These are phyloP conservation scores for Globisporangium echinulatum DNA, from an alignment of 352 stramenopile genomes.

Conservation along the genomic window DNA sequence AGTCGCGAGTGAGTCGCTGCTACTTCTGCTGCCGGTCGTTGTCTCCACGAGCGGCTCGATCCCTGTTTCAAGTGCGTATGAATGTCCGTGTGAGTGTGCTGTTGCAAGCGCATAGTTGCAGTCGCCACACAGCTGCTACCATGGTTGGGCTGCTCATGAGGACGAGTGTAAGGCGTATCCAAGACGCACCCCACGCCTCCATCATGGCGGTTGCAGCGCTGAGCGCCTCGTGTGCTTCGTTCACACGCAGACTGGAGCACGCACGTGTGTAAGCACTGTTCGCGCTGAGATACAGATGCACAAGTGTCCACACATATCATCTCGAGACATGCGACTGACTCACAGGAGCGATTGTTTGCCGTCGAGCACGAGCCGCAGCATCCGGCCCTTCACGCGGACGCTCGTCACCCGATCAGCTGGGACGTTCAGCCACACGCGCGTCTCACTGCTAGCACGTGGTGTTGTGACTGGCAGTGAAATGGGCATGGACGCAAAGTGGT, in stretches of 20 bases:
- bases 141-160: not conserved
- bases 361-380: slow-evolving; percentile 21
- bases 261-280: not conserved
- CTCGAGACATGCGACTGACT: not conserved
- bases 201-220: slow-evolving; percentile 32
- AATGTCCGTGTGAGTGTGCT: too few relatives aligned
- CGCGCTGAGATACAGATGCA: too few relatives aligned
- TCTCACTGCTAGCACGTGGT: not conserved
- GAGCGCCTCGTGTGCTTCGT: slow-evolving; percentile 16
- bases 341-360: slow-evolving; percentile 23
- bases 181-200: slow-evolving; percentile 30
- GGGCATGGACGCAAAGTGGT: not conserved
- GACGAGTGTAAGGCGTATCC: not conserved
- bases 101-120: too few relatives aligned
- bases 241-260: slow-evolving; percentile 23
- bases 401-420: slow-evolving; percentile 14
- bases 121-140: not conserved
- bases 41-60: slow-evolving; percentile 39
- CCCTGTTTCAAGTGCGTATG: slow-evolving; percentile 8
- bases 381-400: slow-evolving; percentile 25
- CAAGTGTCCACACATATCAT: too few relatives aligned
- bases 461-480: not conserved
- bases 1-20: not conserved
- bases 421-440: slow-evolving; percentile 4
- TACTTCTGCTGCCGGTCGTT: not conserved